Evolutionary conservation across 2,329 filamentous ascomycete genomes (phyloP).

Genomic region (Cryphonectria parasitica): DNA sequence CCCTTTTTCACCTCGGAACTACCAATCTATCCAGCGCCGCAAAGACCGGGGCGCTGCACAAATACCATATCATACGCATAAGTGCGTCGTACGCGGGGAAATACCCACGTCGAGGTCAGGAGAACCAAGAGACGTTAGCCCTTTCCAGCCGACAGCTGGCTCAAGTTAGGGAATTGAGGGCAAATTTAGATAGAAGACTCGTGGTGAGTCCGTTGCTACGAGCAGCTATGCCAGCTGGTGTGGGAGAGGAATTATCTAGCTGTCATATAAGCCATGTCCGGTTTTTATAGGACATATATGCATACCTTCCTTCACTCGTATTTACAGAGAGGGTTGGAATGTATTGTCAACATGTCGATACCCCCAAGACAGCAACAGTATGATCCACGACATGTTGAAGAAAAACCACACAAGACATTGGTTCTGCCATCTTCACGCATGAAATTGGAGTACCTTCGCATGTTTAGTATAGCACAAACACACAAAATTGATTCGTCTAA

Average conservation of each 20-base stretch:
- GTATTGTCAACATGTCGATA: neutral
- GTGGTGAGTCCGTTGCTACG: neutral
- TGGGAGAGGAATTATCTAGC: neutral
- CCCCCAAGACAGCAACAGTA: neutral
- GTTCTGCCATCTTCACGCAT: neutral
- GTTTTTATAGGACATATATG: neutral
- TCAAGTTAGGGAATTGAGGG: neutral
- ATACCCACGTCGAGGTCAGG: neutral
- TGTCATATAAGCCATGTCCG: neutral
- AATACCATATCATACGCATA: neutral
- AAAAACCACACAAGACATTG: neutral
- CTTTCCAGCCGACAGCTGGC: neutral
- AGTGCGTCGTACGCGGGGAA: neutral
- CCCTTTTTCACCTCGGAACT: neutral
- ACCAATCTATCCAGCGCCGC: neutral
- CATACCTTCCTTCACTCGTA: neutral
- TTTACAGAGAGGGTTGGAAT: neutral
- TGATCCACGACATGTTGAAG: too few relatives aligned
- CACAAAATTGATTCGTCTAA: conserved; percentile 17
- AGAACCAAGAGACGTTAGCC: neutral
- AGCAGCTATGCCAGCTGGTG: neutral
- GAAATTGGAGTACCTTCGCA: neutral
- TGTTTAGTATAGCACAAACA: conserved; percentile 3
- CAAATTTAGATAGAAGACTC: neutral
- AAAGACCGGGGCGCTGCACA: neutral